Conservation (phyloP, 495 filamentous ascomycete species). For the Neurospora sp. region DNA sequence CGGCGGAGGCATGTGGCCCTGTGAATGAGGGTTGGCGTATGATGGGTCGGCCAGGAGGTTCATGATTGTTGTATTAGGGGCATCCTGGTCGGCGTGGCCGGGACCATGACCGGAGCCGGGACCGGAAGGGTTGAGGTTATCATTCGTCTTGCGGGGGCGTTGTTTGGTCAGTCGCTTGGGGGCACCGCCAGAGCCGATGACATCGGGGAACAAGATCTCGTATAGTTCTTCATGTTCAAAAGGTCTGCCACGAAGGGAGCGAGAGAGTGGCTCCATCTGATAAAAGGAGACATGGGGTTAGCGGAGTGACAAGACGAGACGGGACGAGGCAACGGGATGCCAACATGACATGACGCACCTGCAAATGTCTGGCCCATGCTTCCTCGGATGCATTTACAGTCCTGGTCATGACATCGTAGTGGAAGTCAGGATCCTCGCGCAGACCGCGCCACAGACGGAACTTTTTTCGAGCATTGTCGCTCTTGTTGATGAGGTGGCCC, state of each 20-base stretch:
- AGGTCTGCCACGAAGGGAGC: slow-evolving; percentile 34
- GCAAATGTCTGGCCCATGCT: slow-evolving; percentile 36
- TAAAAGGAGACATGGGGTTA: not conserved
- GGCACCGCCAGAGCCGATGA: slow-evolving; percentile 39
- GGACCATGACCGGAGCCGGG: not conserved
- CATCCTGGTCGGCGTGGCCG: slow-evolving; percentile 18
- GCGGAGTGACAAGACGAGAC: not conserved
- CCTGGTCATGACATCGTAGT: slow-evolving; percentile 31
- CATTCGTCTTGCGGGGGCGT: slow-evolving; percentile 24
- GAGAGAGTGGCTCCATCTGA: slow-evolving; percentile 39
- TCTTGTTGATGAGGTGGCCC: slow-evolving; percentile 44
- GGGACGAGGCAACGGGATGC: not conserved
- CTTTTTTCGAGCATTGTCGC: slow-evolving; percentile 44
- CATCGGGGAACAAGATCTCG: slow-evolving; percentile 41
- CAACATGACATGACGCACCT: slow-evolving; percentile 20
- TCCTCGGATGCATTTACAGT: slow-evolving; percentile 40
- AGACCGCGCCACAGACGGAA: slow-evolving; percentile 43
- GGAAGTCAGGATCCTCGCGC: slow-evolving; percentile 38
- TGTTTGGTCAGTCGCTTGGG: slow-evolving; percentile 40
- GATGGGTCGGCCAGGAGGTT: slow-evolving; percentile 20
- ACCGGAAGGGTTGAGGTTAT: slow-evolving; percentile 13
- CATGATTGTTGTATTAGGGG: slow-evolving; percentile 22
- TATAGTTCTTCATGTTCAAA: slow-evolving; percentile 44
- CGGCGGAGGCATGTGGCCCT: slow-evolving; percentile 15
- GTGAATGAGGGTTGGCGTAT: slow-evolving; percentile 9